Evolutionary conservation across 164 flowering plant species (phyloP).

Genomic region (Berberis thunbergii): DNA sequence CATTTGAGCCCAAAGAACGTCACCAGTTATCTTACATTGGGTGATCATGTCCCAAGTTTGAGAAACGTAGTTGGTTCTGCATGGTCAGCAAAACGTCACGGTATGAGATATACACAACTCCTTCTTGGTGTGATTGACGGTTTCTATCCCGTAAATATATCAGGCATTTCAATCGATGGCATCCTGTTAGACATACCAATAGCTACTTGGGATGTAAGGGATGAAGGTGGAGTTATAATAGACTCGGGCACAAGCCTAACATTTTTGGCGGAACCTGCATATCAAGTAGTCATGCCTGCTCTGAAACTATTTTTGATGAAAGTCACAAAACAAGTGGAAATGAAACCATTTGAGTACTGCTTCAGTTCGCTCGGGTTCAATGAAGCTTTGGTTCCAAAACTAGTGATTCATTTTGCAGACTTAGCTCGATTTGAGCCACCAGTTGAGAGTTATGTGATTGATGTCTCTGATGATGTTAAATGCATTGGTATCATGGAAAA

Average conservation of each 20-base stretch:
- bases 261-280: conserved; percentile 38
- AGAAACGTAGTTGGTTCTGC: not conserved
- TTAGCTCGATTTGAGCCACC: conserved; percentile 54
- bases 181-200: conserved; percentile 31
- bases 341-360: conserved; percentile 45
- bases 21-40: conserved; percentile 45
- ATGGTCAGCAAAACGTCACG: no score
- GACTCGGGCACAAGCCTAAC: conserved; percentile 72
- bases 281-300: conserved; percentile 32
- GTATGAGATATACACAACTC: conserved; percentile 32
- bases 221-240: conserved; percentile 44
- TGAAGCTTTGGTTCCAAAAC: conserved; percentile 29
- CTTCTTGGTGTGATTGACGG: conserved; percentile 20
- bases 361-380: conserved; percentile 33
- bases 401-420: conserved; percentile 44
- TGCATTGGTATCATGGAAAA: conserved; percentile 50
- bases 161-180: conserved; percentile 49
- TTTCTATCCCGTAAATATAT: conserved; percentile 35
- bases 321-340: conserved; percentile 12
- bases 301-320: conserved; percentile 15
- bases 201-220: conserved; percentile 28
- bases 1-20: conserved; percentile 47
- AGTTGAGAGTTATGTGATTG: conserved; percentile 56
- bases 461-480: conserved; percentile 30
- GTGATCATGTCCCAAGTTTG: conserved; percentile 30